phyloP scores from a whole-genome alignment of 108 stramenopile species.

The Skeletonema potamos region DNA sequence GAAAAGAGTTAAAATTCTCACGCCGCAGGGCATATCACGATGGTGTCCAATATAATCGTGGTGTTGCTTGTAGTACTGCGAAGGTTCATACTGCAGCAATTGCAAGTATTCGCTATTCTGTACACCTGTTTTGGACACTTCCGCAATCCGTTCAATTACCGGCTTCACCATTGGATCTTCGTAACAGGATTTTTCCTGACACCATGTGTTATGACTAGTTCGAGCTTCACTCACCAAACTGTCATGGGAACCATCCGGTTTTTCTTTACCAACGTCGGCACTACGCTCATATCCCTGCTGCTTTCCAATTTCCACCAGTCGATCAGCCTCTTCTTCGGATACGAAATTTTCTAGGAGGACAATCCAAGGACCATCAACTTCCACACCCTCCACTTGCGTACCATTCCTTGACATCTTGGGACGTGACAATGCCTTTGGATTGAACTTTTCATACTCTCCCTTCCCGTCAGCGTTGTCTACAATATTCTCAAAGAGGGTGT shows the following conservation, averaged over 20 bases:
- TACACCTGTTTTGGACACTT: constrained; percentile 2
- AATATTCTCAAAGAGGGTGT: constrained; percentile 68
- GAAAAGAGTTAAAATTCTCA: constrained; percentile 83
- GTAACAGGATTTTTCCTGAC: constrained; percentile 39
- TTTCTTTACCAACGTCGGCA: constrained; percentile 70
- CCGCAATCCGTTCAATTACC: constrained; percentile 14
- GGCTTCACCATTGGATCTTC: background rate
- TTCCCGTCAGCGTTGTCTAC: constrained; percentile 32
- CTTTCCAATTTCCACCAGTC: constrained; percentile 66
- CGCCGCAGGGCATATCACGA: constrained; percentile 58
- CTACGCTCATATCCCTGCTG: constrained; percentile 73
- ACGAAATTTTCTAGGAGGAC: constrained; percentile 84
- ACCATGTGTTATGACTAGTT: constrained; percentile 48
- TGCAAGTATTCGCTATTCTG: constrained; percentile 58
- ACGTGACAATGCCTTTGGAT: constrained; percentile 60
- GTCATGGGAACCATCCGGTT: constrained; percentile 69
- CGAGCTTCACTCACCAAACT: constrained; percentile 39
- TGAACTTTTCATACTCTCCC: constrained; percentile 43
- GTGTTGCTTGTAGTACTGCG: constrained; percentile 49
- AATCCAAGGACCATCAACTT: constrained; percentile 79
- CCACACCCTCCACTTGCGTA: constrained; percentile 28
- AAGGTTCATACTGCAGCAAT: constrained; percentile 64
- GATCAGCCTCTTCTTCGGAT: constrained; percentile 70
- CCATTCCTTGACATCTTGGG: constrained; percentile 39
- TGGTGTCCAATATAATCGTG: constrained; percentile 56